Evolutionary conservation across 345 rosid species (phyloP), one percentile per base, ranked within the genome.

Genomic region (Nasturtium officinale): DNA sequence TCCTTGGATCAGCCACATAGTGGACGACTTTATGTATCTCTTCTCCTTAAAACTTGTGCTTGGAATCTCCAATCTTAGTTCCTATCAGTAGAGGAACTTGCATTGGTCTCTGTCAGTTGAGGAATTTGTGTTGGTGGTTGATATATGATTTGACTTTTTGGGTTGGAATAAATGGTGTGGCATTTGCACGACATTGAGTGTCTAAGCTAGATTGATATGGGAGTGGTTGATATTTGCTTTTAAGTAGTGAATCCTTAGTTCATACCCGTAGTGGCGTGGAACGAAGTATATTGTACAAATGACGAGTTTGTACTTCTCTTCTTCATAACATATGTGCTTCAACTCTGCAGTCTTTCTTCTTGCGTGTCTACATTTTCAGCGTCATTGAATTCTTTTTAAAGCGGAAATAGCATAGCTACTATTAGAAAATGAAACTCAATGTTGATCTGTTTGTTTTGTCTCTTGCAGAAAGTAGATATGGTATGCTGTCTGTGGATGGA

Each of bases 381-480:
- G 53, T 45, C 21, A 9, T 9, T n/a, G 10, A 20, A 25, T 6
- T 50, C 2, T 45, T 43, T 17, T 46, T 7, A 17, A 33, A 17
- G 59, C 43, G 55, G 1, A n/a, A 18, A 13, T 21, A 13, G 2
- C 1, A 10, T 55, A 43, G 50, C 48, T 65, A 20, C 26, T 30
- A 21, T 25, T 35, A 25, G 45, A 1, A 62, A 28, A 29, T 38
- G 9, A 15, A 47, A n/a, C 47, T 47, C 20, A 8, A 7, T 13
- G 35, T 29, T 70, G 60, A 46, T 30, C 30, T 0, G 30, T 25
- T 20, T 25, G 61, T 70, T 69, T 56, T 74, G 30, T 10, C 18
- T 51, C 0, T 25, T 56, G 60, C 75, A 76, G 79, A 52, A 29
- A 15, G n/a, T 35, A 62, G 71, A 46, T 55, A 53, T 10, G 20